Evolutionary conservation across 2,329 filamentous ascomycete genomes (phyloP).

Genomic region (Colletotrichum caudatum): DNA sequence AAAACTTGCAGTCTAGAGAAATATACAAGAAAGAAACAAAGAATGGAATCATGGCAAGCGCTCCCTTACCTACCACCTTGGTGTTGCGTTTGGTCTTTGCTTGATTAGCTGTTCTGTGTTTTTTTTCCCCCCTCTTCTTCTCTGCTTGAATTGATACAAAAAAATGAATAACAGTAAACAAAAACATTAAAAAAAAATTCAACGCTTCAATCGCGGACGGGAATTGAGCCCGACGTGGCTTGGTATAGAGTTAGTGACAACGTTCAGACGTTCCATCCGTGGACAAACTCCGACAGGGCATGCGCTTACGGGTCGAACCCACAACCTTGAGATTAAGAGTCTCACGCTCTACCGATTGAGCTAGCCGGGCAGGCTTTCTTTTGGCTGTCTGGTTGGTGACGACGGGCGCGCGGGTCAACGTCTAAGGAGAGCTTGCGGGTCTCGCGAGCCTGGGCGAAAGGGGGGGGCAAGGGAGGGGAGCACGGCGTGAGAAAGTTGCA

Average conservation of each 20-base stretch:
- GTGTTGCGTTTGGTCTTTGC: neutral
- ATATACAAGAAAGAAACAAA: neutral
- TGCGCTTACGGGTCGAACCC: constrained; percentile 58
- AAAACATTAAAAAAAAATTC: neutral
- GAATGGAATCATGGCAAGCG: neutral
- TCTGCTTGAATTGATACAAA: too few relatives aligned
- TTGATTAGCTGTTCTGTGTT: neutral
- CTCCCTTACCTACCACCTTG: neutral
- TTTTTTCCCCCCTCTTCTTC: neutral
- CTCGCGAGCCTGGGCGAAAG: neutral
- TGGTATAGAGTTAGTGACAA: constrained; percentile 1
- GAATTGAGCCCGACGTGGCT: constrained; percentile 39
- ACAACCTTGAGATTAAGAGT: constrained; percentile 74
- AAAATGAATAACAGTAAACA: too few relatives aligned
- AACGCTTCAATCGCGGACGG: constrained; percentile 30
- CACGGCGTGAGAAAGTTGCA: neutral
- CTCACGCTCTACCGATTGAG: constrained; percentile 81
- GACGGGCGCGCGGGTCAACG: neutral
- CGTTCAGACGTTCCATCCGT: neutral
- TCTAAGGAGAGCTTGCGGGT: constrained; percentile 7
- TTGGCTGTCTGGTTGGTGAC: neutral
- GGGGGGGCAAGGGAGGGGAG: neutral
- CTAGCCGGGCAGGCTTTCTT: constrained; percentile 61
- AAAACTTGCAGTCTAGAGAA: neutral
- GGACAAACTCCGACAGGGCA: neutral